These are phyloP conservation scores for Capsella bursapastoris DNA, from an alignment of 345 rosid genomes.

Conservation along the genomic window DNA sequence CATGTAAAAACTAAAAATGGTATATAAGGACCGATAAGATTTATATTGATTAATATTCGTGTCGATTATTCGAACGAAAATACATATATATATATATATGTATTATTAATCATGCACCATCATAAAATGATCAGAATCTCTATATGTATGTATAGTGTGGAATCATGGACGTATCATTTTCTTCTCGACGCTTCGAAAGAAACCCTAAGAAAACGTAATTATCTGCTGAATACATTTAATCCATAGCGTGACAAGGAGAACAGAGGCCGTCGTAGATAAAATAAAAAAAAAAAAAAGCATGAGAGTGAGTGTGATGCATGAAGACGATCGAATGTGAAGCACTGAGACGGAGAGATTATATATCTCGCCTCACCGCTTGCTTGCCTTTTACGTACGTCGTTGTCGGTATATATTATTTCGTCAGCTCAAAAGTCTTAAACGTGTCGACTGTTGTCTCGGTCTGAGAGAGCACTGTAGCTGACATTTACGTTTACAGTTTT, in stretches of 20 bases:
- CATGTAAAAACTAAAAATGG: not conserved
- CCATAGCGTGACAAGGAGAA: constrained; percentile 27
- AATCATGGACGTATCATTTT: not conserved
- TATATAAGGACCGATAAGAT: not conserved
- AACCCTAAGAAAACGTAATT: not conserved
- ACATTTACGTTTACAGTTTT: constrained; percentile 33
- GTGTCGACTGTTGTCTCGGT: constrained; percentile 33
- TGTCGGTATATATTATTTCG: not conserved
- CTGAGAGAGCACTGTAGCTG: constrained; percentile 21
- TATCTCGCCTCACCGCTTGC: constrained; percentile 4
- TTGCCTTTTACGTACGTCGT: constrained; percentile 10
- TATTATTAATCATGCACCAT: not conserved
- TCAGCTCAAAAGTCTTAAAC: constrained; percentile 31
- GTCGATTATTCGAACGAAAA: no score
- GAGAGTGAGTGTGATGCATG: constrained; percentile 12
- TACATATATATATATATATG: no score
- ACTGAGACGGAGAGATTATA: not conserved
- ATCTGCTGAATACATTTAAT: constrained; percentile 18
- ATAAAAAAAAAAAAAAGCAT: not conserved
- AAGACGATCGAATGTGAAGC: constrained; percentile 30
- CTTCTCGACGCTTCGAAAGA: constrained; percentile 18
- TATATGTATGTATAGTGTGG: not conserved
- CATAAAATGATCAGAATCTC: not conserved
- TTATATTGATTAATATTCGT: no score
- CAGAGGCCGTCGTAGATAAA: constrained; percentile 1